Conservation (phyloP, 192 early-diverging fungal species). For the Backusella circina region DNA sequence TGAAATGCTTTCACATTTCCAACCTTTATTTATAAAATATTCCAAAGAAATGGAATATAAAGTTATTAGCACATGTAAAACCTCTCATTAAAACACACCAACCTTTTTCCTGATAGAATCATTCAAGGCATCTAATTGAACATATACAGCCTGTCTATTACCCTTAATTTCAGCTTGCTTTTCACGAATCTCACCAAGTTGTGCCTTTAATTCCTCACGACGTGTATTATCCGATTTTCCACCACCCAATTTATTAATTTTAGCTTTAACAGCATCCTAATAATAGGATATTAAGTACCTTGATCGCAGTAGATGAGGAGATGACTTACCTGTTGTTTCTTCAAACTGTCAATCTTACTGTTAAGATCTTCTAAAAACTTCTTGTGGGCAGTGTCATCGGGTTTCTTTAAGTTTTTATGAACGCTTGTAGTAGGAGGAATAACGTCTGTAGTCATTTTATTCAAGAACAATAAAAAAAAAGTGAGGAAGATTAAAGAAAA, state of each 20-base stretch:
- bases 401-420: constrained; percentile 12
- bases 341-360: constrained; percentile 10
- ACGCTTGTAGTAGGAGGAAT: neutral
- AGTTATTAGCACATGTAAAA: neutral
- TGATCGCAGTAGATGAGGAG: neutral
- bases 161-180: constrained; percentile 69
- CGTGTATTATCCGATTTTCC: constrained; percentile 49
- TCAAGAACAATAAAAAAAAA: neutral
- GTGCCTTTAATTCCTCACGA: constrained; percentile 54
- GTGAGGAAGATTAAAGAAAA: neutral
- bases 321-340: constrained; percentile 18
- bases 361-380: constrained; percentile 17
- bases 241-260: constrained; percentile 46
- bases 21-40: constrained; percentile 1
- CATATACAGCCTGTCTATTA: constrained; percentile 63
- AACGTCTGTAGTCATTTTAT: neutral
- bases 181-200: constrained; percentile 62
- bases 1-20: constrained; percentile 54
- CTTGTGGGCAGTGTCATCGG: constrained; percentile 17
- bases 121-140: constrained; percentile 63
- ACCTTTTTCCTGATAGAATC: constrained; percentile 81
- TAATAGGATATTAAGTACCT: neutral
- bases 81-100: neutral
- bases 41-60: neutral
- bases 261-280: constrained; percentile 51